Conservation (phyloP, 352 stramenopile genomes). For the Pythium aphanidermatum region DNA sequence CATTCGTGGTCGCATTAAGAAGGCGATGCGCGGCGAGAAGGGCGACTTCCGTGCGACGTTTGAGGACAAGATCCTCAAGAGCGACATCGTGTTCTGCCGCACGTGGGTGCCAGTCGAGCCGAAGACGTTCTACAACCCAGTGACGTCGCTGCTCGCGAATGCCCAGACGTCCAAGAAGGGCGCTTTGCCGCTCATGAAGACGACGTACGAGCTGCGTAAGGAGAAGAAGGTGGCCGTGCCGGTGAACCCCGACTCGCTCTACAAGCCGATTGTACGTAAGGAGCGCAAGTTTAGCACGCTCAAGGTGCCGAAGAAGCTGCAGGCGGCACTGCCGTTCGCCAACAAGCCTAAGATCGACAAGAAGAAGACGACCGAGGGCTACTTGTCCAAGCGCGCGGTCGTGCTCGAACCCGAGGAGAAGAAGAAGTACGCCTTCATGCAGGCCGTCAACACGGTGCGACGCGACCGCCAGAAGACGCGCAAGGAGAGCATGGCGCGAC, state of each 20-base stretch:
- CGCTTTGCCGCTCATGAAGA: constrained; percentile 87
- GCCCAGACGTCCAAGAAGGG: constrained; percentile 37
- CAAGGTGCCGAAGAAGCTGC: constrained; percentile 96
- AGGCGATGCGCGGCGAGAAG: constrained; percentile 88
- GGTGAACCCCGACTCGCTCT: constrained; percentile 97
- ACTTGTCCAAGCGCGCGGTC: constrained; percentile 87
- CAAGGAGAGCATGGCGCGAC: constrained; percentile 88
- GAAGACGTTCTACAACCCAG: constrained; percentile 98
- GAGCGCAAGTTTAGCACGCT: constrained; percentile 91
- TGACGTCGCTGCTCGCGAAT: constrained; percentile 79
- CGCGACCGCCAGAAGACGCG: constrained; percentile 95
- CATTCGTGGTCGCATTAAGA: constrained; percentile 98
- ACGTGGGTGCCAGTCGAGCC: constrained; percentile 98
- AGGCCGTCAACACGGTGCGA: constrained; percentile 96
- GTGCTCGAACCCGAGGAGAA: constrained; percentile 96
- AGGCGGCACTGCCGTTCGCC: constrained; percentile 94
- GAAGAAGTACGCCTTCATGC: constrained; percentile 96
- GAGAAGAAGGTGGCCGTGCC: constrained; percentile 93
- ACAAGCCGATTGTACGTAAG: constrained; percentile 97
- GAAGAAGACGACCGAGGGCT: constrained; percentile 81
- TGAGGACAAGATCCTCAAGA: constrained; percentile 99
- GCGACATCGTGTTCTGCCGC: constrained; percentile 98
- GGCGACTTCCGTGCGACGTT: constrained; percentile 99
- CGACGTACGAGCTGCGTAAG: constrained; percentile 93
- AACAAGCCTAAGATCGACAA: constrained; percentile 96